Base-by-base conservation (phyloP, 306 rosid genomes). In the Lathyrus tuberosus region DNA sequence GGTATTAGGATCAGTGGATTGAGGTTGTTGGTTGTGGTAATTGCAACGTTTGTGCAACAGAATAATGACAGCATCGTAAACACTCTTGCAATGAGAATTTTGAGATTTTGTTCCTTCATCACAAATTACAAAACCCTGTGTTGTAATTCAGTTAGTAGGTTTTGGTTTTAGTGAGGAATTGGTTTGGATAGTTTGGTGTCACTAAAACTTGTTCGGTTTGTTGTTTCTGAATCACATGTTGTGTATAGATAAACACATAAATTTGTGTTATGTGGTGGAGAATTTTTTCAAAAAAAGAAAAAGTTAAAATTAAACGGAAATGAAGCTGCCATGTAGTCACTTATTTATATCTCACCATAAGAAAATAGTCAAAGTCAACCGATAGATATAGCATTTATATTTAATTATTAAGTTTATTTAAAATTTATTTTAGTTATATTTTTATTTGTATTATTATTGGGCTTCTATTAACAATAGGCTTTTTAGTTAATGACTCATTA, bases 1-100 rank as follows among this genome's bases (percentile, higher is more conserved):
- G 98, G 98, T 49, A 93, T 73, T 16, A 93, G 78, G 72, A 93
- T 76, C 63, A 88, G 31, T 0, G 98, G 98, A 71, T 90, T 79
- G 7, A 86, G 87, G 68, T 62, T 40, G 33, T 37, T 59, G 30
- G 11, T 10, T 65, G 41, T 82, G 58, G 18, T 68, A 62, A 18
- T 38, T 10, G 88, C 81, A 26, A 71, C 87, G 54, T 86, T 81
- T 18, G 81, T 80, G 83, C 73, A 79, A 62, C 65, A n/a, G 22
- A 67, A 7, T 48, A 73, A 12, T 16, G 75, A 73, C 11, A 84
- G 3, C 86, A 87, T 84, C 70, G 72, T 37, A 53, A 60, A 63
- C 71, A 78, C 65, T 68, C 61, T 71, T 12, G 70, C 8, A 35
- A 70, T 38, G 0, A 10, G 65, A 64, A 80, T 42, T 1, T 73